Evolutionary conservation across 1,284 basidiomycete genomes (phyloP).

Genomic region (Boletellus dicymbophilus): DNA sequence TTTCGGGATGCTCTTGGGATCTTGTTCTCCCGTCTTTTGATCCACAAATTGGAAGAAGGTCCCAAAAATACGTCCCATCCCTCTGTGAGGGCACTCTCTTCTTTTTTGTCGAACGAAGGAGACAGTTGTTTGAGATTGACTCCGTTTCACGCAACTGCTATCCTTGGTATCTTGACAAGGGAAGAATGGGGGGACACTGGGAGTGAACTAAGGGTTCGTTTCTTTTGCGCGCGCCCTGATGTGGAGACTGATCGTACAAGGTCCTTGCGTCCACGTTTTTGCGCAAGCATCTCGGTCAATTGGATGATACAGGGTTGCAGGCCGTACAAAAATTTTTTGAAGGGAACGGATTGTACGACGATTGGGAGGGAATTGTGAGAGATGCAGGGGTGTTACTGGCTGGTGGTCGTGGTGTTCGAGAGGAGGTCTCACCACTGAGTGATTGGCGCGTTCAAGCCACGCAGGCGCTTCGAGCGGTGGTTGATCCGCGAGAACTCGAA

Average conservation of each 20-base stretch:
- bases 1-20: slow-evolving; percentile 28
- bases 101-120: slow-evolving; percentile 28
- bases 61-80: slow-evolving; percentile 23
- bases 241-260: slow-evolving; percentile 18
- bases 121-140: slow-evolving; percentile 29
- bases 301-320: slow-evolving; percentile 16
- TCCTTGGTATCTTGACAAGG: slow-evolving; percentile 36
- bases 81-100: slow-evolving; percentile 15
- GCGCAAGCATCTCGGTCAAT: slow-evolving; percentile 22
- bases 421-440: background rate
- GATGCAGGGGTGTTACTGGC: slow-evolving; percentile 9
- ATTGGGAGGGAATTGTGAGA: slow-evolving; percentile 15
- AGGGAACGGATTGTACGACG: slow-evolving; percentile 14
- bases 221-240: background rate
- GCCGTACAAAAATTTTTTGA: slow-evolving; percentile 17
- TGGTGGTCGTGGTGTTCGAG: background rate
- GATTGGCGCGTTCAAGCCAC: slow-evolving; percentile 25
- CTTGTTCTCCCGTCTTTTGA: slow-evolving; percentile 35
- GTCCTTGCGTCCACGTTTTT: slow-evolving; percentile 23
- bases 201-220: slow-evolving; percentile 32
- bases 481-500: slow-evolving; percentile 40
- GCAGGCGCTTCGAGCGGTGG: slow-evolving; percentile 37
- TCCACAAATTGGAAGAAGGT: slow-evolving; percentile 33
- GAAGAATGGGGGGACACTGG: slow-evolving; percentile 39
- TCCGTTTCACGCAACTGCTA: slow-evolving; percentile 27